Evolutionary conservation across 2,329 filamentous ascomycete genomes (phyloP), one percentile per base, ranked within the genome.

Genomic region (Sporothrix euskadiensis): DNA sequence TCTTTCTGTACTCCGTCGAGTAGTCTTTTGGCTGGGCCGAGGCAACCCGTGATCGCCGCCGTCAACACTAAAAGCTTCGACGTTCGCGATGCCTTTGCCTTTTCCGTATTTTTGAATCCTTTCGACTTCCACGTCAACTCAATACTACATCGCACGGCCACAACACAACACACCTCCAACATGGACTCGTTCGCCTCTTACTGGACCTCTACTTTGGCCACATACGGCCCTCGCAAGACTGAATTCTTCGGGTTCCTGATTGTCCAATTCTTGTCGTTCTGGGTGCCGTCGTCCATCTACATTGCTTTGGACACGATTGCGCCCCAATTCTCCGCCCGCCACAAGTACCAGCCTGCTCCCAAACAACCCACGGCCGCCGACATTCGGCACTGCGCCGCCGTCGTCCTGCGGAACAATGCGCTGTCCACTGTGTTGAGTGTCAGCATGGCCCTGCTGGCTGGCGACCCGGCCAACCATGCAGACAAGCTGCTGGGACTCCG

Each of bases 311-410:
- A 86, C 75, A 56, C 74, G 10, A 12, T 84, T 12, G 80, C 82
- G n/a, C 87, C 87, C 0, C 63, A 77, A 9, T 88, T 87, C 76
- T 85, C 86, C 0, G 80, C 80, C 8, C 81, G 80, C 4, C 86
- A 88, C 81, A 88, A 88, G 77, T 84, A 88, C 73, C 87, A 88
- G 75, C 85, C 85, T 0, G 81, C 83, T 0, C 83, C 83, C 0
- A 85, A 84, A 69, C 86, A 87, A 76, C 86, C 87, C 0, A 84
- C 82, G 1, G 56, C 77, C 0, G 75, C 77, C 2, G 84, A 88
- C n/a, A 81, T 87, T 32, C 54, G 77, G 1, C 81, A 83, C 75
- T 87, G 86, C 72, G 76, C 83, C 52, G 19, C 73, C 44, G 78
- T 88, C 19, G 84, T 86, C 4, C 74, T 83, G 2, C 82, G 82